Evolutionary conservation across 2,329 filamentous ascomycete species (phyloP).

Genomic region (Penicillium sp.): DNA sequence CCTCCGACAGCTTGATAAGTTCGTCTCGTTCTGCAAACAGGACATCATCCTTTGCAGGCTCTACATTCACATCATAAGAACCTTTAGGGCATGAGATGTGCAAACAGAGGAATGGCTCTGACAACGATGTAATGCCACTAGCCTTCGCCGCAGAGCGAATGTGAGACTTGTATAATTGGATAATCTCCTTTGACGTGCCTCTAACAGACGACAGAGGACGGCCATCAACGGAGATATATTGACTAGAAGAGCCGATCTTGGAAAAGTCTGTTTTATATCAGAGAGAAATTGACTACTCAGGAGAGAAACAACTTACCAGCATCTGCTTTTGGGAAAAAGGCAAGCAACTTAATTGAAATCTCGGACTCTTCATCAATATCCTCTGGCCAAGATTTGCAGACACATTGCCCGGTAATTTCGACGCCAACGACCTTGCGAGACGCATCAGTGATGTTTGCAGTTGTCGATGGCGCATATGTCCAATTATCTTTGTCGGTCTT

Average conservation of each 20-base stretch:
- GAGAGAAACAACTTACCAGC: constrained; percentile 26
- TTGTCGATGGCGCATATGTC: constrained; percentile 53
- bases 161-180: constrained; percentile 48
- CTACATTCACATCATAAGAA: constrained; percentile 60
- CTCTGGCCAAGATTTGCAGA: constrained; percentile 24
- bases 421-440: constrained; percentile 54
- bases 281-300: background rate
- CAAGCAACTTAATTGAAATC: constrained; percentile 40
- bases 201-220: constrained; percentile 51
- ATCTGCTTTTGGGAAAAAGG: constrained; percentile 48
- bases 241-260: constrained; percentile 32
- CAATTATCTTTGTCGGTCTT: constrained; percentile 61
- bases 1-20: constrained; percentile 42
- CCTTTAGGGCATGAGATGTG: constrained; percentile 51
- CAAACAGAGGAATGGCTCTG: constrained; percentile 55
- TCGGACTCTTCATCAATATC: constrained; percentile 16
- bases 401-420: constrained; percentile 51
- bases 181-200: constrained; percentile 53
- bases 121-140: constrained; percentile 25
- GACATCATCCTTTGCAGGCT: constrained; percentile 61
- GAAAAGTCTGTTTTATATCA: constrained; percentile 32
- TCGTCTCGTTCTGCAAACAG: constrained; percentile 49
- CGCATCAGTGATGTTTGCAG: constrained; percentile 49
- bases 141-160: constrained; percentile 35
- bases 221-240: constrained; percentile 56